These are phyloP conservation scores for Globisporangium lucens DNA, from an alignment of 352 stramenopile species.

Conservation along the genomic window DNA sequence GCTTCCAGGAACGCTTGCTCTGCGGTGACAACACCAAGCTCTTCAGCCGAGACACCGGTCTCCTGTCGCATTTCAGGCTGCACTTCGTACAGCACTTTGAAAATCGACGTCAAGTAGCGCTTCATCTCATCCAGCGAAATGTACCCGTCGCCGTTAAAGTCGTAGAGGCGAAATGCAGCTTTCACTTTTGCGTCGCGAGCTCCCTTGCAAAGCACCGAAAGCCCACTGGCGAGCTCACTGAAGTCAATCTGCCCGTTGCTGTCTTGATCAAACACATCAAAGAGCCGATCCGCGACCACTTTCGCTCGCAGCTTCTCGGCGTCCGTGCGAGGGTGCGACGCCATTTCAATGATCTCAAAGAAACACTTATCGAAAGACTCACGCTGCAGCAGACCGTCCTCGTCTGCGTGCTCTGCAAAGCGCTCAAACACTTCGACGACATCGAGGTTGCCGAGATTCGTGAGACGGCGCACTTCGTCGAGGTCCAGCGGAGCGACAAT, in stretches of 20 bases:
- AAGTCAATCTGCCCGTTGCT: conserved; percentile 80
- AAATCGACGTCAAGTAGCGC: conserved; percentile 83
- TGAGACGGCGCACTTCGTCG: conserved; percentile 81
- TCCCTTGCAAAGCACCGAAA: conserved; percentile 85
- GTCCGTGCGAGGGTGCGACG: conserved; percentile 56
- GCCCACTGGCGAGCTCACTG: conserved; percentile 78
- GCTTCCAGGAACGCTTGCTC: conserved; percentile 86
- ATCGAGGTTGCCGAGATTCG: conserved; percentile 77
- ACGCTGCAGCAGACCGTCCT: conserved; percentile 55
- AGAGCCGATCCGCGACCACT: conserved; percentile 71
- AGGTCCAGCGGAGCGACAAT: conserved; percentile 71
- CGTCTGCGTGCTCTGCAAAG: conserved; percentile 70
- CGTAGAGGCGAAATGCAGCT: conserved; percentile 80
- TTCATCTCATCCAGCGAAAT: conserved; percentile 88
- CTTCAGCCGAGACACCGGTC: conserved; percentile 64
- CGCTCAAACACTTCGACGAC: conserved; percentile 86
- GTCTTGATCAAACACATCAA: conserved; percentile 80
- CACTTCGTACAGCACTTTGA: conserved; percentile 85
- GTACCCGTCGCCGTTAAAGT: conserved; percentile 83
- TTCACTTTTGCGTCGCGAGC: conserved; percentile 78
- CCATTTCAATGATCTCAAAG: conserved; percentile 66
- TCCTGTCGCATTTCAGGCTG: conserved; percentile 68
- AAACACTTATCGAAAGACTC: conserved; percentile 75
- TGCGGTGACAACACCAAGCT: conserved; percentile 75
- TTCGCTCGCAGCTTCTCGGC: conserved; percentile 62